Percentiles rank a stretch among this genome's conserved stretches.
These are phyloP conservation scores for Moesziomyces globuligerus DNA, from an alignment of 1,284 basidiomycete genomes.

Conservation along the genomic window DNA sequence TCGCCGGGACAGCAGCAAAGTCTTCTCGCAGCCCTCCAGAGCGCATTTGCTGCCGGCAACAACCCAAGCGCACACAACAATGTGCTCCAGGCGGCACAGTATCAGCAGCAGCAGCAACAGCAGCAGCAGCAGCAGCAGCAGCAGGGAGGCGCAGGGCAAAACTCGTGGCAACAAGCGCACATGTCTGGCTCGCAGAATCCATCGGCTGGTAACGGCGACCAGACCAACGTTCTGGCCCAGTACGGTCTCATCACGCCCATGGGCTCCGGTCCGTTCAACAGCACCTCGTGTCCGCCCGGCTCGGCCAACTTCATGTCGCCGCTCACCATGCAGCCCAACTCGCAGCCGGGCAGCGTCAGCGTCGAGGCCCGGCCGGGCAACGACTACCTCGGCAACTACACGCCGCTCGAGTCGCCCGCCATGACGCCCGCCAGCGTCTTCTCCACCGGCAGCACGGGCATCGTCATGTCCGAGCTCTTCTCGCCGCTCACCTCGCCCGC, in stretches of 20 bases:
- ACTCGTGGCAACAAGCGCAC: constrained; percentile 28
- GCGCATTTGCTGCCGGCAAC: constrained; percentile 40
- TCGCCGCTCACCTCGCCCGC: constrained; percentile 74
- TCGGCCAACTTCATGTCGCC: constrained; percentile 55
- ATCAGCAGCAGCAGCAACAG: constrained; percentile 26
- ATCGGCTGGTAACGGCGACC: constrained; percentile 7
- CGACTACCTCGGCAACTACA: constrained; percentile 41
- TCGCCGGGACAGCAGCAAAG: constrained; percentile 44
- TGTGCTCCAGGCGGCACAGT: constrained; percentile 30
- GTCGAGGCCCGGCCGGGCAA: constrained; percentile 33
- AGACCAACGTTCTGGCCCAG: constrained; percentile 45
- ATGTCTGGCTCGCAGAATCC: constrained; percentile 8
- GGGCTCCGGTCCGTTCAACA: constrained; percentile 53
- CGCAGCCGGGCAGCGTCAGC: constrained; percentile 33
- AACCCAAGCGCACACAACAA: constrained; percentile 41
- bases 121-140: constrained; percentile 6
- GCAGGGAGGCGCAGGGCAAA: constrained; percentile 4
- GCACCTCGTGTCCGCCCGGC: constrained; percentile 29
- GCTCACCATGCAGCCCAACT: constrained; percentile 53
- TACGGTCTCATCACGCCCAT: constrained; percentile 61
- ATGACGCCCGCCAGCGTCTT: constrained; percentile 66
- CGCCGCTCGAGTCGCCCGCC: constrained; percentile 59
- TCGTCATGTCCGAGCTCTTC: constrained; percentile 70
- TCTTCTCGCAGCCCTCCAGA: constrained; percentile 39
- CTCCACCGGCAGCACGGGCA: constrained; percentile 63